Conservation (phyloP, 345 rosid genomes). For the Citrus hindsii region DNA sequence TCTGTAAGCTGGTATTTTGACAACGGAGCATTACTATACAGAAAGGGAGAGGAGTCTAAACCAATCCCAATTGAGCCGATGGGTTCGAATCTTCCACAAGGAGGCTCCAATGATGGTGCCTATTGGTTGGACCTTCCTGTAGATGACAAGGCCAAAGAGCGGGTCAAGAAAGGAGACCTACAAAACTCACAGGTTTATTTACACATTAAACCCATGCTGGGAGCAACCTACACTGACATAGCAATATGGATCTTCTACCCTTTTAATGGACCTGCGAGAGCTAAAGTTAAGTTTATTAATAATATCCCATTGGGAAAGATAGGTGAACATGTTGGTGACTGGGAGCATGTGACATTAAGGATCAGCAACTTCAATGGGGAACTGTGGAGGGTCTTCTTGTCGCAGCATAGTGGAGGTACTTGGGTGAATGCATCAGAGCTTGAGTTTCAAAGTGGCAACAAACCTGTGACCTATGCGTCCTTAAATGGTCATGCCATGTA, state of each 20-base stretch:
- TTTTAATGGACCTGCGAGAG: constrained; percentile 74
- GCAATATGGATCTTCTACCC: constrained; percentile 80
- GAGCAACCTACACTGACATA: constrained; percentile 77
- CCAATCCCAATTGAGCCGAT: constrained; percentile 45
- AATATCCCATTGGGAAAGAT: constrained; percentile 51
- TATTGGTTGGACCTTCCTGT: constrained; percentile 81
- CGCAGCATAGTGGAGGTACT: constrained; percentile 66
- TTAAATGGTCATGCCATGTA: constrained; percentile 81
- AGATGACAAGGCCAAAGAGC: constrained; percentile 42
- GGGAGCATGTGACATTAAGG: constrained; percentile 85
- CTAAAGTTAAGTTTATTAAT: constrained; percentile 54
- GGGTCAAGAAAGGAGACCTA: constrained; percentile 68
- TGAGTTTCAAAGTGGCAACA: constrained; percentile 57
- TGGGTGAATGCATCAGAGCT: constrained; percentile 69
- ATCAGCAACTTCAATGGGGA: constrained; percentile 76
- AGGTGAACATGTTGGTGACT: constrained; percentile 85
- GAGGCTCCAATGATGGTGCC: constrained; percentile 63
- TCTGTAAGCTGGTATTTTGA: constrained; percentile 68
- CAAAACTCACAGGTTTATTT: constrained; percentile 45
- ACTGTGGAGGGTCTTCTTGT: constrained; percentile 48
- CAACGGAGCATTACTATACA: constrained; percentile 74
- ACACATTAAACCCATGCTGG: constrained; percentile 74
- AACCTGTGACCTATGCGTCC: constrained; percentile 57
- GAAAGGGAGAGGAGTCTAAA: constrained; percentile 57
- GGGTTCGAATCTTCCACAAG: constrained; percentile 86